These are phyloP conservation scores for Cardiospermum halicacabum DNA, from an alignment of 345 rosid species.

Conservation along the genomic window DNA sequence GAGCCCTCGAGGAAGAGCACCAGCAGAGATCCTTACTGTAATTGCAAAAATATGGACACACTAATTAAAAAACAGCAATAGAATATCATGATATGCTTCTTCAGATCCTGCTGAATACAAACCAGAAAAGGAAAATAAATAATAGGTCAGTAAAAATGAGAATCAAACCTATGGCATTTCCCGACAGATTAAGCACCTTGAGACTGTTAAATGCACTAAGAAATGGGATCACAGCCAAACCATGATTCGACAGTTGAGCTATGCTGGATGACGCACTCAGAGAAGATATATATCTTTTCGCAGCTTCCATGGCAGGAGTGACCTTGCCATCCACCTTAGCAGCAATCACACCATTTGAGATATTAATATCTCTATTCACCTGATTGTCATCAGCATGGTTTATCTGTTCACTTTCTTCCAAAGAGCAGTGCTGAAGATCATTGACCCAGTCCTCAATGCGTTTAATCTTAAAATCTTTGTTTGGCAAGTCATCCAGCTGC, in stretches of 20 bases:
- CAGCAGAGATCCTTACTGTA: constrained; percentile 75
- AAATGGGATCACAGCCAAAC: constrained; percentile 68
- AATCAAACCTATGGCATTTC: constrained; percentile 76
- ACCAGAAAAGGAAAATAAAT: neutral
- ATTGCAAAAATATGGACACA: neutral
- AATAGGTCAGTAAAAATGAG: neutral
- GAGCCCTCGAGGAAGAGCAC: constrained; percentile 93
- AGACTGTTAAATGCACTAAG: constrained; percentile 69
- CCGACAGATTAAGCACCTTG: constrained; percentile 84
- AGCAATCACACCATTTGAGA: constrained; percentile 28
- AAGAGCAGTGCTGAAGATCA: constrained; percentile 64
- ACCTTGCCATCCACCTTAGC: constrained; percentile 48
- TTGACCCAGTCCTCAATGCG: constrained; percentile 83
- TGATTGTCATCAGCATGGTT: constrained; percentile 27
- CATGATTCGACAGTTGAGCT: constrained; percentile 75
- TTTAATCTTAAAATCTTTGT: constrained; percentile 65
- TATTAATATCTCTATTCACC: constrained; percentile 29
- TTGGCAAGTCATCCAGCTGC: constrained; percentile 37
- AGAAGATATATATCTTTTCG: constrained; percentile 69
- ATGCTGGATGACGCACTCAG: constrained; percentile 59
- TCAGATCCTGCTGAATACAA: neutral
- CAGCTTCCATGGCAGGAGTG: constrained; percentile 71
- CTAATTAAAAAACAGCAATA: constrained; percentile 4
- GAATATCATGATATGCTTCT: neutral
- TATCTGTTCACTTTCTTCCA: constrained; percentile 48